Conservation (phyloP, 352 stramenopile genomes). For the Globisporangium nodosum region DNA sequence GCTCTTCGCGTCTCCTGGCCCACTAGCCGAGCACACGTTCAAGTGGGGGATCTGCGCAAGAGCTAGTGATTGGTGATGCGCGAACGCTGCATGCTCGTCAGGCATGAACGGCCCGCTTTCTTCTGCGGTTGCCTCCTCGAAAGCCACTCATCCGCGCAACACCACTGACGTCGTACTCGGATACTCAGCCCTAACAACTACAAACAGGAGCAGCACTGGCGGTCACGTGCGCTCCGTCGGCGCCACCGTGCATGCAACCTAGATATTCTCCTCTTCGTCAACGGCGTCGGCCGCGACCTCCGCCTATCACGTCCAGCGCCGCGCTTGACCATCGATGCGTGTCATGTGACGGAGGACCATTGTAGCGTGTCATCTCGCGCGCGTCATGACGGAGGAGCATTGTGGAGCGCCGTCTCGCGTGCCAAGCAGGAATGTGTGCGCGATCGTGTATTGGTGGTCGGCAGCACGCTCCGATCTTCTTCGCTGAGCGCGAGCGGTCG, state of each 20-base stretch:
- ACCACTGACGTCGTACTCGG: too few relatives aligned
- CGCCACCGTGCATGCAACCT: too few relatives aligned
- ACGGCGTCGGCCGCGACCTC: neutral
- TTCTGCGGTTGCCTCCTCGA: neutral
- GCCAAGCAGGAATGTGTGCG: neutral
- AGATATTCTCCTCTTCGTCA: too few relatives aligned
- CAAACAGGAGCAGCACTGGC: too few relatives aligned
- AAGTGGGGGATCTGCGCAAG: too few relatives aligned
- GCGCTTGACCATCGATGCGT: neutral
- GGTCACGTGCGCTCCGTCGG: too few relatives aligned
- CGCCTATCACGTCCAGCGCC: neutral
- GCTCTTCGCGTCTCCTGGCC: too few relatives aligned
- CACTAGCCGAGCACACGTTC: too few relatives aligned
- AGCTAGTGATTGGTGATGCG: too few relatives aligned
- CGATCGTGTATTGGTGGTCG: slow-evolving; percentile 1
- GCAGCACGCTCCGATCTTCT: neutral
- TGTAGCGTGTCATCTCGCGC: neutral
- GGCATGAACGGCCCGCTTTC: neutral
- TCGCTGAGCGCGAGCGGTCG: neutral
- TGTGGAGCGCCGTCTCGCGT: neutral
- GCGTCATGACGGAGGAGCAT: neutral
- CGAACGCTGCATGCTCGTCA: too few relatives aligned
- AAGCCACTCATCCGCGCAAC: neutral
- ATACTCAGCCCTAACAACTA: neutral
- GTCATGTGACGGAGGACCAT: neutral